These are phyloP conservation scores for Verticillium dahliae DNA, from an alignment of 2,329 filamentous ascomycete genomes.

Conservation along the genomic window DNA sequence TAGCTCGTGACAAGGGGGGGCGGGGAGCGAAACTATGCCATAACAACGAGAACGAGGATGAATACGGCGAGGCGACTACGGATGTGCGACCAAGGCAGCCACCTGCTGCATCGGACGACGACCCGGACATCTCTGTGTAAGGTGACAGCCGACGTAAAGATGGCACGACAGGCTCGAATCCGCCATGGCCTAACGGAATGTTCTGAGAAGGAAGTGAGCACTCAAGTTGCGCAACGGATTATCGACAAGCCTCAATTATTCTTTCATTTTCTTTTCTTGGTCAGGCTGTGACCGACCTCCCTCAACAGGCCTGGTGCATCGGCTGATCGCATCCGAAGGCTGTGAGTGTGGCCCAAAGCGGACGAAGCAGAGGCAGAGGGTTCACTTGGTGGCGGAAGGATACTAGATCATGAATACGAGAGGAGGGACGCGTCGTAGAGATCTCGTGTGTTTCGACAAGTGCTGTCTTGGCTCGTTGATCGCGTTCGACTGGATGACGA, in stretches of 20 bases:
- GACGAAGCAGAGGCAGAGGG: background rate
- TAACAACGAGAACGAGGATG: background rate
- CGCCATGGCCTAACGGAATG: background rate
- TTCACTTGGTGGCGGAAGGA: background rate
- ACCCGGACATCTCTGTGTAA: background rate
- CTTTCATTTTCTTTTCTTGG: too few relatives aligned
- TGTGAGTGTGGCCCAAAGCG: background rate
- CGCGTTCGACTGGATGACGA: background rate
- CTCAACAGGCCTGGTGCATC: background rate
- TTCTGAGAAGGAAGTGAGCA: background rate
- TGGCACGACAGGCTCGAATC: background rate
- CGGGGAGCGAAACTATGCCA: too few relatives aligned
- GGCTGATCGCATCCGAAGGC: background rate
- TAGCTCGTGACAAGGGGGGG: too few relatives aligned
- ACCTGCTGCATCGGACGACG: background rate
- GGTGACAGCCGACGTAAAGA: background rate
- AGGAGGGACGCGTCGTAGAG: background rate
- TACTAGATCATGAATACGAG: background rate
- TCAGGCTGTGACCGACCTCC: background rate
- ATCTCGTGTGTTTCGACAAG: background rate
- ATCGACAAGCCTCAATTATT: background rate
- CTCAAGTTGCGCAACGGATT: background rate
- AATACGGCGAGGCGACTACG: background rate
- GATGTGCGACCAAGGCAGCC: background rate
- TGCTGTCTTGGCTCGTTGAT: background rate